phyloP scores from a whole-genome alignment of 192 early-diverging fungal species.

The Coemansia aciculifera region DNA sequence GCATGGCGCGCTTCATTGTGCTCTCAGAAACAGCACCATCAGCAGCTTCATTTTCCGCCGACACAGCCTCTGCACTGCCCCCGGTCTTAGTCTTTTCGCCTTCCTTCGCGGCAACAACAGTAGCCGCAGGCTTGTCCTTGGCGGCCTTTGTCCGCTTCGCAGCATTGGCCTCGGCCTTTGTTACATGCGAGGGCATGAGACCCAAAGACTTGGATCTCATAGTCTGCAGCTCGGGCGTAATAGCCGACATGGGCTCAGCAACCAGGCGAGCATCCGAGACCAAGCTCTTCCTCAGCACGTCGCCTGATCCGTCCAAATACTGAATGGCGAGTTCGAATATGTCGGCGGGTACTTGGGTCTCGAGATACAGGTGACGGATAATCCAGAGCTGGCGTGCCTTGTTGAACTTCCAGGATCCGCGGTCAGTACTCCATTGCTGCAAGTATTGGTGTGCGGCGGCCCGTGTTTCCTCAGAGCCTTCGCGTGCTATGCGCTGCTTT shows the following conservation, averaged over 20 bases:
- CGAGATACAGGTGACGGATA: slow-evolving; percentile 40
- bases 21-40: slow-evolving; percentile 4
- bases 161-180: slow-evolving; percentile 28
- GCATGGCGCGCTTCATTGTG: slow-evolving; percentile 16
- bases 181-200: slow-evolving; percentile 37
- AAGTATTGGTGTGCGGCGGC: slow-evolving; percentile 34
- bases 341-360: slow-evolving; percentile 21
- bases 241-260: slow-evolving; percentile 14
- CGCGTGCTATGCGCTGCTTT: slow-evolving; percentile 24
- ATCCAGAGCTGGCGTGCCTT: slow-evolving; percentile 51
- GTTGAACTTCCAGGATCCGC: slow-evolving; percentile 43
- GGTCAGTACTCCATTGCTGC: slow-evolving; percentile 19
- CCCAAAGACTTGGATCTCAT: slow-evolving; percentile 24
- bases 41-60: slow-evolving; percentile 4
- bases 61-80: background rate
- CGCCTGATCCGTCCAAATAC: slow-evolving; percentile 18
- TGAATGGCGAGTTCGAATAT: slow-evolving; percentile 30
- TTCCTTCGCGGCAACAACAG: slow-evolving; percentile 1
- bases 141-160: slow-evolving; percentile 9
- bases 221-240: slow-evolving; percentile 5
- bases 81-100: background rate
- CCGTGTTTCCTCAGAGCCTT: slow-evolving; percentile 29
- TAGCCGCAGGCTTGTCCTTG: background rate
- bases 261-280: slow-evolving; percentile 32
- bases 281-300: slow-evolving; percentile 18